Evolutionary conservation across 495 filamentous ascomycete genomes (phyloP).

Genomic region (Neurospora sp.): DNA sequence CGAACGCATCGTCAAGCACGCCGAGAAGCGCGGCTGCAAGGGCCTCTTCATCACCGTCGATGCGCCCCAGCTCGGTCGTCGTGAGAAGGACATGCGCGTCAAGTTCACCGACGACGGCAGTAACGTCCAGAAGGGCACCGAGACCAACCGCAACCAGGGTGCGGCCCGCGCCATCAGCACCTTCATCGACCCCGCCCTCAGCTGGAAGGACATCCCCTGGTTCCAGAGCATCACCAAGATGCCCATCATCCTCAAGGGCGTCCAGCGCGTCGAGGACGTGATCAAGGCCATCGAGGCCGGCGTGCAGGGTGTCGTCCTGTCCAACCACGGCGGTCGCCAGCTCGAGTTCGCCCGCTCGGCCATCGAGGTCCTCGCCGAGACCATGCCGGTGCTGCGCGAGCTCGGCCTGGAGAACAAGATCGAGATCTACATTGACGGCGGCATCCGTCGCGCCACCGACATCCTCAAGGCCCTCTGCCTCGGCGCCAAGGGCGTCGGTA

Average conservation of each 20-base stretch:
- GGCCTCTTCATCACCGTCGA: slow-evolving; percentile 98
- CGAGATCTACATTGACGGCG: slow-evolving; percentile 88
- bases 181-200: slow-evolving; percentile 88
- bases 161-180: slow-evolving; percentile 83
- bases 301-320: slow-evolving; percentile 87
- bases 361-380: slow-evolving; percentile 91
- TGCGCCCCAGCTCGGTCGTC: slow-evolving; percentile 85
- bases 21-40: slow-evolving; percentile 87
- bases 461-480: slow-evolving; percentile 94
- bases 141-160: slow-evolving; percentile 80
- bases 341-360: slow-evolving; percentile 85
- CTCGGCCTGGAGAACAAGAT: slow-evolving; percentile 74
- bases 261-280: slow-evolving; percentile 93
- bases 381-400: slow-evolving; percentile 85
- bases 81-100: slow-evolving; percentile 90
- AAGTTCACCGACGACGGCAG: slow-evolving; percentile 85
- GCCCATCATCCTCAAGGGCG: slow-evolving; percentile 95
- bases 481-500: slow-evolving; percentile 86
- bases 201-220: slow-evolving; percentile 93
- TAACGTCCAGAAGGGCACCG: slow-evolving; percentile 63
- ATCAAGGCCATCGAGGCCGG: slow-evolving; percentile 72
- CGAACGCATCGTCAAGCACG: slow-evolving; percentile 79
- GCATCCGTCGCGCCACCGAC: slow-evolving; percentile 81
- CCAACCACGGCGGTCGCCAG: slow-evolving; percentile 96
- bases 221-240: slow-evolving; percentile 87